A percentile compares a stretch with the other conserved stretches of the same genome.
Evolutionary conservation across 2,329 filamentous ascomycete genomes (phyloP).

Genomic region (Blastomyces silverae): DNA sequence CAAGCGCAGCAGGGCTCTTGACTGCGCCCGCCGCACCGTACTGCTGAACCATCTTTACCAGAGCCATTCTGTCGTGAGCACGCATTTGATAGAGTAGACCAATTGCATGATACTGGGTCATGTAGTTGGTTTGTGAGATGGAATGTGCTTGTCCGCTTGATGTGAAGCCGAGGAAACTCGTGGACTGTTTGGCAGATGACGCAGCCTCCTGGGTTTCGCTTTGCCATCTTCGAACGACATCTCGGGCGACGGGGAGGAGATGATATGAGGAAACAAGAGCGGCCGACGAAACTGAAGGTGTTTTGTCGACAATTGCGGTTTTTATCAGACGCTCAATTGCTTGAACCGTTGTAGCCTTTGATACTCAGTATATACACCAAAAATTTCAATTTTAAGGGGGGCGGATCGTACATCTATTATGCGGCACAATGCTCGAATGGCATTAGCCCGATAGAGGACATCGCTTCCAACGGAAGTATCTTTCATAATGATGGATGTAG

Average conservation of each 20-base stretch:
- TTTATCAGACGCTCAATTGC: slow-evolving; percentile 98
- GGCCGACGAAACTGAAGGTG: slow-evolving; percentile 91
- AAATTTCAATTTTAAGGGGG: slow-evolving; percentile 11
- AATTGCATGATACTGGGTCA: slow-evolving; percentile 98
- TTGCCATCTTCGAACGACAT: slow-evolving; percentile 96
- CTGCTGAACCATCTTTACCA: slow-evolving; percentile 99
- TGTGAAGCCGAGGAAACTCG: slow-evolving; percentile 90
- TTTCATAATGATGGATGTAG: slow-evolving; percentile 99
- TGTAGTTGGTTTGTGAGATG: slow-evolving; percentile 77
- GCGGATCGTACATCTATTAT: slow-evolving; percentile 75
- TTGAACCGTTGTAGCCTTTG: slow-evolving; percentile 83
- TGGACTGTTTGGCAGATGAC: slow-evolving; percentile 77
- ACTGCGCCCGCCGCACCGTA: slow-evolving; percentile 85
- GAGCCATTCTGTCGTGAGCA: slow-evolving; percentile 91
- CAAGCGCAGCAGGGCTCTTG: slow-evolving; percentile 87
- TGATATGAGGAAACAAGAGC: slow-evolving; percentile 96
- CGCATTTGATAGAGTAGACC: slow-evolving; percentile 97
- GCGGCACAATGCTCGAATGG: slow-evolving; percentile 87
- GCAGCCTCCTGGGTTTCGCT: slow-evolving; percentile 97
- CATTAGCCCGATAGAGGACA: slow-evolving; percentile 88
- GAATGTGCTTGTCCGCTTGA: slow-evolving; percentile 66
- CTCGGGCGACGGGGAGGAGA: slow-evolving; percentile 87
- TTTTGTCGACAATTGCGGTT: slow-evolving; percentile 98
- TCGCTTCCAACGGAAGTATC: slow-evolving; percentile 94
- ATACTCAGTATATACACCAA: slow-evolving; percentile 20